These are phyloP conservation scores for Theileria orientalis DNA, from an alignment of 169 alveolate species.

Conservation along the genomic window DNA sequence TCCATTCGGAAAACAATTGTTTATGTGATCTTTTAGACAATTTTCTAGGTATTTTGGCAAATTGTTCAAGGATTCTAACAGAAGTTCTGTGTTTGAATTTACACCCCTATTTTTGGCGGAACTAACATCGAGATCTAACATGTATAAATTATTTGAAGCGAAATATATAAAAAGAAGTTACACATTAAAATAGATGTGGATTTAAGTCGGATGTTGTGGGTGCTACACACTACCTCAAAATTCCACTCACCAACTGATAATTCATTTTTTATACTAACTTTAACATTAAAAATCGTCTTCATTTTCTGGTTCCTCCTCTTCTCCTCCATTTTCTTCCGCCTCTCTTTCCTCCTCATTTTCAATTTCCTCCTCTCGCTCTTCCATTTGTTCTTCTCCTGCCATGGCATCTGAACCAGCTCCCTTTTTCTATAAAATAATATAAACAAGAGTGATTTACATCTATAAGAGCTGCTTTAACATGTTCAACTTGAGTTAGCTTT, in stretches of 20 bases:
- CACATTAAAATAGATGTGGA: no score
- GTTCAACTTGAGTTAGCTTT: slow-evolving; percentile 30
- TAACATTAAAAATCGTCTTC: background rate
- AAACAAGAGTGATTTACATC: slow-evolving; percentile 4
- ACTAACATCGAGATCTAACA: no score
- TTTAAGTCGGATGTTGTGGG: no score
- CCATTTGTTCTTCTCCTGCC: slow-evolving; percentile 35
- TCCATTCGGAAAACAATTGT: background rate
- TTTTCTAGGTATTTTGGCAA: background rate
- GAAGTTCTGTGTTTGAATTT: no score
- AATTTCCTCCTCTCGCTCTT: slow-evolving; percentile 38
- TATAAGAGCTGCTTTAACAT: slow-evolving; percentile 31
- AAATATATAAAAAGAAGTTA: no score
- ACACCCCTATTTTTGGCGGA: no score
- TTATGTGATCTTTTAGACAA: background rate
- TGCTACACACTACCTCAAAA: no score
- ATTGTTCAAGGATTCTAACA: background rate
- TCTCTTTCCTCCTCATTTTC: slow-evolving; percentile 36
- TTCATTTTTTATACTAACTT: no score
- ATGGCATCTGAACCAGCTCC: slow-evolving; percentile 50
- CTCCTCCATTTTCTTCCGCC: background rate
- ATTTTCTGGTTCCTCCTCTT: background rate
- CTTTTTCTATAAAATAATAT: background rate
- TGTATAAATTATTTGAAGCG: no score
- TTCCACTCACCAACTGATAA: no score